Base-by-base conservation (phyloP, 2,329 filamentous ascomycete species). In the Talaromyces amestolkiae region DNA sequence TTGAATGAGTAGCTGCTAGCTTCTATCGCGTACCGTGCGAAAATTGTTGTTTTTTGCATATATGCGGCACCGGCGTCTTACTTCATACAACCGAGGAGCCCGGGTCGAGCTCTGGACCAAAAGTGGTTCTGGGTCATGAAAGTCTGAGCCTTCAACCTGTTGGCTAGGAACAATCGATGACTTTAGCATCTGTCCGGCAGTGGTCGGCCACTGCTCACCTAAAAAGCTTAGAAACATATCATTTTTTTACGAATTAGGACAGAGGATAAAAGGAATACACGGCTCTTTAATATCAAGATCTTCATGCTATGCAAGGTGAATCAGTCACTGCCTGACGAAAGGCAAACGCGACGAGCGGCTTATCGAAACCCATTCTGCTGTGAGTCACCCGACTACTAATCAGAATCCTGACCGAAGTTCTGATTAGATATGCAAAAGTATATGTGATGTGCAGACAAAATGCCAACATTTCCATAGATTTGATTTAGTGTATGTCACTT, bases 401-500 rank as follows among this genome's bases (percentile, higher is more conserved):
- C 19, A 19, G 10, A 10, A 17, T 7, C 24, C 24, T 39, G 27
- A n/a, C 11, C 10, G 10, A 13, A 17, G 31, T 41, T 13, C 22
- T 62, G 22, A 61, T 13, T 8, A 53, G 45, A 15, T 7, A 33
- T n/a, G 9, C 17, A 1, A 31, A 31, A 53, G 49, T n/a, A 27
- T 53, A 61, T 61, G 59, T 24, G 59, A 61, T 11, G 19, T 61
- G 45, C 59, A 61, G 31, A 47, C 45, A 22, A 53, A 43, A n/a
- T 62, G 17, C 6, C 60, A 53, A n/a, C 35, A 47, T n/a, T 17
- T 39, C 10, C 45, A 61, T 61, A 39, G 41, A 45, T 61, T 53
- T 39, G 45, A 53, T 61, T 41, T 61, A 53, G 59, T 61, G 45
- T 61, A 53, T 19, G 31, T 35, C 7, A 31, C 2, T 33, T 54